Base-by-base conservation (phyloP, 2,329 filamentous ascomycete genomes). In the Calonectria montana region DNA sequence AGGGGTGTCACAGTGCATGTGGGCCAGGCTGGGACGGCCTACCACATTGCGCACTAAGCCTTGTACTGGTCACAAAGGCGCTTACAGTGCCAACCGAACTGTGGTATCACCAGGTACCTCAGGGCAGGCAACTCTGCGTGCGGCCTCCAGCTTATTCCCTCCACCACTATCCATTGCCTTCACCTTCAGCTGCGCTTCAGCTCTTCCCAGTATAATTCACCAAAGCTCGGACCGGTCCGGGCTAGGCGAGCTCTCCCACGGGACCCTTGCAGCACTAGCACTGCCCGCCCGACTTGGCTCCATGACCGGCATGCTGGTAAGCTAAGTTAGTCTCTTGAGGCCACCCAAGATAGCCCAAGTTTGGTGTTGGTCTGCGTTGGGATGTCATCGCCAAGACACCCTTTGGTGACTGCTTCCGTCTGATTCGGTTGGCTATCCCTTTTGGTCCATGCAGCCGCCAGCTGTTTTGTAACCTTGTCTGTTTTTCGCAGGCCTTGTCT, bases 1-100 rank as follows among this genome's bases (percentile, higher is more conserved):
- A 61, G 69, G 25, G 63, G 65, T 71, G 31, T 31, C 50, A 65
- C 69, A 72, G 76, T 78, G 62, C 29, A 35, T 18, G 13, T 25
- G 18, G 12, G 12, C n/a, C n/a, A 39, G 25, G 31, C 6, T 16
- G 18, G 15, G 16, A 45, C 39, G 57, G 57, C 39, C 37, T 41
- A 62, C 57, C 21, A n/a, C 25, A 13, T 1, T 21, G 21, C 16
- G 8, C 57, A 45, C 57, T 10, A 13, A 27, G 25, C 39, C 5
- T 16, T 27, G 31, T 2, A 25, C 41, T 4, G 15, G 13, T 10
- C 50, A 12, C 27, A 23, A 18, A 47, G 39, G 47, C 62, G 25
- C 23, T 4, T 10, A 70, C 70, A 66, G 70, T 72, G 66, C 57
- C 13, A 67, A 3, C 23, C 16, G 35, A 3, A 69, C 67, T 5